These are phyloP conservation scores for Acacia melanoxylon DNA, from an alignment of 306 rosid species.

Conservation along the genomic window DNA sequence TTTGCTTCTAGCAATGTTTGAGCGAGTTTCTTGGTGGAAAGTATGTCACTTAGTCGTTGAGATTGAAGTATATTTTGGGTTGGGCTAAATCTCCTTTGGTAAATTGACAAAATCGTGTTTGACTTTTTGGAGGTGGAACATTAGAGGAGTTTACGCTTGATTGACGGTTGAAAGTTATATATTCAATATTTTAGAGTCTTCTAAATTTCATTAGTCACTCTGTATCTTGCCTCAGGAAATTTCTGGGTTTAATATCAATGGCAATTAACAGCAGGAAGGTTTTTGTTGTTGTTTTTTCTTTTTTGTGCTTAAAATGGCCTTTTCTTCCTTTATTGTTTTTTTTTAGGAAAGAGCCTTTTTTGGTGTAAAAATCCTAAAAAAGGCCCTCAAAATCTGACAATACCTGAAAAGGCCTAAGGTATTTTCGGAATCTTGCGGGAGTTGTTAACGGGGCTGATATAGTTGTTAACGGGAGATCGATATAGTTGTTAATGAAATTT, in stretches of 20 bases:
- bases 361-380: no score
- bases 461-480: no score
- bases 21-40: conserved; percentile 6
- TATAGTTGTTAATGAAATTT: no score
- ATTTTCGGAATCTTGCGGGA: no score
- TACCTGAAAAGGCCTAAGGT: no score
- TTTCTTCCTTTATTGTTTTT: neutral
- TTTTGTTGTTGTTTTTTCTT: neutral
- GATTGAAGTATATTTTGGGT: conserved; percentile 23
- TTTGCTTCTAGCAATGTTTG: conserved; percentile 15
- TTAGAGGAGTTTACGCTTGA: conserved; percentile 28
- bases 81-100: conserved; percentile 28
- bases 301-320: neutral
- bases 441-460: no score
- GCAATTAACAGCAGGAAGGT: conserved; percentile 11
- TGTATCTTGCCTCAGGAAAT: conserved; percentile 11
- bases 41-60: conserved; percentile 17
- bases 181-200: conserved; percentile 24
- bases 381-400: no score
- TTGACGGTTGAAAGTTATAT: conserved; percentile 7
- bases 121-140: conserved; percentile 38
- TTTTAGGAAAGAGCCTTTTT: no score
- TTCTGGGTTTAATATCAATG: conserved; percentile 8
- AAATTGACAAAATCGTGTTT: conserved; percentile 25
- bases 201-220: conserved; percentile 23